Percentiles rank a stretch among this genome's conserved stretches.
These are phyloP conservation scores for Macrotyloma uniflorum DNA, from an alignment of 306 rosid genomes.

Conservation along the genomic window DNA sequence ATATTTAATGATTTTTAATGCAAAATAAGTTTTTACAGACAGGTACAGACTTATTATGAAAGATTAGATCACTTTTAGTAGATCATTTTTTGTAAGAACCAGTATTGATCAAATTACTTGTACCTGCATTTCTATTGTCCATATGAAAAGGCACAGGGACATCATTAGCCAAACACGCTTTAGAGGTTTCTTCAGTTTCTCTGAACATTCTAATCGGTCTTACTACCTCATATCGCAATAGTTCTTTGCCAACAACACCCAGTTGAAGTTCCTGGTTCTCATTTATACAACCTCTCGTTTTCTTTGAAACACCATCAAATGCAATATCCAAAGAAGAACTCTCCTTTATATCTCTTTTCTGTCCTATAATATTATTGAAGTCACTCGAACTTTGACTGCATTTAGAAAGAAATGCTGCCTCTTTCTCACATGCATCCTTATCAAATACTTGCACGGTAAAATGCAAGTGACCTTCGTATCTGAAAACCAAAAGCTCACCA, in stretches of 20 bases:
- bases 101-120: constrained; percentile 33
- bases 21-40: constrained; percentile 13
- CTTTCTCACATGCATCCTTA: constrained; percentile 87
- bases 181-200: constrained; percentile 49
- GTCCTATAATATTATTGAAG: constrained; percentile 34
- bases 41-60: constrained; percentile 5
- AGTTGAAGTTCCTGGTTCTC: constrained; percentile 45
- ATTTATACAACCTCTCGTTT: constrained; percentile 49
- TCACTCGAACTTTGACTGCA: constrained; percentile 55
- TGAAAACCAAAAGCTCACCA: constrained; percentile 87
- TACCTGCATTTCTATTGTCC: constrained; percentile 56
- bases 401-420: constrained; percentile 65
- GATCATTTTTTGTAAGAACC: constrained; percentile 25
- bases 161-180: constrained; percentile 37
- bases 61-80: constrained; percentile 20
- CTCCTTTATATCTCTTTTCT: constrained; percentile 48
- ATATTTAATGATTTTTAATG: constrained; percentile 12
- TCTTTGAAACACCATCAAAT: constrained; percentile 55
- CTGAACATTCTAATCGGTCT: constrained; percentile 44
- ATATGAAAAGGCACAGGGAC: constrained; percentile 38
- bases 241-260: constrained; percentile 40
- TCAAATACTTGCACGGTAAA: constrained; percentile 82
- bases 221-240: constrained; percentile 40
- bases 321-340: constrained; percentile 48
- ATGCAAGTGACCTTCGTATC: constrained; percentile 69